phyloP scores from a whole-genome alignment of 495 filamentous ascomycete genomes.

The Glutinoglossum americanum region DNA sequence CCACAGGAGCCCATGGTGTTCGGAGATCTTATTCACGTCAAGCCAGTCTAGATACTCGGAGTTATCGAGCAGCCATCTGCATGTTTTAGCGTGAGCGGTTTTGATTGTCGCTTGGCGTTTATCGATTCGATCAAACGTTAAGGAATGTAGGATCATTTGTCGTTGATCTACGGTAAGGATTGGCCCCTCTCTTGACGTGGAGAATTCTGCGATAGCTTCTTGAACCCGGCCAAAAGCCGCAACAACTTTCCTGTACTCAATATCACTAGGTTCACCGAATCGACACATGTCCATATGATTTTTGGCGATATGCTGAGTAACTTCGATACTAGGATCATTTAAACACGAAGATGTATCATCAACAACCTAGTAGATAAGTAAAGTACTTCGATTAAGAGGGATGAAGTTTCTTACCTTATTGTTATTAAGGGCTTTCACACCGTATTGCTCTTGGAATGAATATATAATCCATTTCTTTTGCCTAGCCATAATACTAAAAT shows the following conservation, averaged over 20 bases:
- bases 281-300: constrained; percentile 24
- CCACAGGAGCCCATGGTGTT: constrained; percentile 32
- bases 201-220: background rate
- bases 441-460: constrained; percentile 18
- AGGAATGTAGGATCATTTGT: constrained; percentile 12
- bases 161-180: constrained; percentile 6
- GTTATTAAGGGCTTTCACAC: constrained; percentile 7
- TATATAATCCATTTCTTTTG: constrained; percentile 15
- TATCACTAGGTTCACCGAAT: constrained; percentile 15
- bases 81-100: constrained; percentile 21
- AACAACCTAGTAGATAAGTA: constrained; percentile 13
- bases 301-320: constrained; percentile 12
- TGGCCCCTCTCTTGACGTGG: no score
- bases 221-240: constrained; percentile 8
- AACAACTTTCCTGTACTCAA: constrained; percentile 14
- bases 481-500: constrained; percentile 12
- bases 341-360: constrained; percentile 18
- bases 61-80: constrained; percentile 25
- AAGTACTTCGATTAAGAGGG: constrained; percentile 1
- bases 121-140: constrained; percentile 21
- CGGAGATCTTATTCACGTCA: constrained; percentile 12
- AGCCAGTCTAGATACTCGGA: constrained; percentile 27
- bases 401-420: constrained; percentile 10
- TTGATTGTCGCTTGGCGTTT: constrained; percentile 19
- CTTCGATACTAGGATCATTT: constrained; percentile 11